phyloP scores from a whole-genome alignment of 1,284 basidiomycete genomes.

The Pyrrhoderma noxium region DNA sequence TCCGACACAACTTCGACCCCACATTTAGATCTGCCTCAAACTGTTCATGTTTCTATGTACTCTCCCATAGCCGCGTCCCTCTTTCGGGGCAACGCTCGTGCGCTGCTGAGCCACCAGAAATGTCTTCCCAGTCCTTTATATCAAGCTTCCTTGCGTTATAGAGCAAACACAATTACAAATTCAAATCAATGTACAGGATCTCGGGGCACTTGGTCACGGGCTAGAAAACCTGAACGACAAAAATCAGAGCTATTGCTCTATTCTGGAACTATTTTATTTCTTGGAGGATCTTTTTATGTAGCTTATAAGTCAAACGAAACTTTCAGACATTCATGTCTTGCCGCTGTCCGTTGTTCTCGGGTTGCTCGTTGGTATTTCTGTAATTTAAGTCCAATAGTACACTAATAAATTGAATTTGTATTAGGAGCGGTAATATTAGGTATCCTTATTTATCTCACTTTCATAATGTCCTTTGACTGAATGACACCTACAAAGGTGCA shows the following conservation, averaged over 20 bases:
- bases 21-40: too few relatives aligned
- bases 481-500: constrained; percentile 52
- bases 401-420: neutral
- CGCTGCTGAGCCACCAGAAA: neutral
- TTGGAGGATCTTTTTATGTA: constrained; percentile 34
- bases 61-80: constrained; percentile 11
- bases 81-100: neutral
- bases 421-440: neutral
- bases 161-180: too few relatives aligned
- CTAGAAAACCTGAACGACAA: neutral
- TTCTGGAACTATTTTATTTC: constrained; percentile 11
- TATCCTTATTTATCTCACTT: neutral
- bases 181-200: too few relatives aligned
- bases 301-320: constrained; percentile 57
- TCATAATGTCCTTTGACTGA: neutral
- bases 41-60: constrained; percentile 13
- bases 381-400: neutral
- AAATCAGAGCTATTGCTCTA: constrained; percentile 13
- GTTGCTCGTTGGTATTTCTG: constrained; percentile 44
- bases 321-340: constrained; percentile 56
- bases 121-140: neutral
- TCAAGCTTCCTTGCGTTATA: neutral
- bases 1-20: neutral
- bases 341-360: constrained; percentile 66
- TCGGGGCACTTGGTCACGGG: too few relatives aligned